Evolutionary conservation across 352 stramenopile species (phyloP).

Genomic region (Globisporangium uncinulatum): DNA sequence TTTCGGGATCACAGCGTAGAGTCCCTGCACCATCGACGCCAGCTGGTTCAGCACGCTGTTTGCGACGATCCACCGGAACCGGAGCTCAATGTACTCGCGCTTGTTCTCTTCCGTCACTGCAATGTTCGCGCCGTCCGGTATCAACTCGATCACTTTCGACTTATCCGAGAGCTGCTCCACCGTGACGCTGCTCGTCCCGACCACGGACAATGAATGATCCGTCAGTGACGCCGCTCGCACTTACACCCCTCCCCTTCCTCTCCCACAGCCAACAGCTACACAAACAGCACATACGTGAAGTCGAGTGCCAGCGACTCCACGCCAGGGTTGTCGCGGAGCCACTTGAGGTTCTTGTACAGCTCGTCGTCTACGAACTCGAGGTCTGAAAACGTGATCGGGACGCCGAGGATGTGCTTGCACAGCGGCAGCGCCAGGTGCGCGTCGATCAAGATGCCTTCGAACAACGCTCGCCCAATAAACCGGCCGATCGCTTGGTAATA

Average conservation of each 20-base stretch:
- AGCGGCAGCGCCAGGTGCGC: conserved; percentile 80
- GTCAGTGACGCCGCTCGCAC: background rate
- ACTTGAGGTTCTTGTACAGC: conserved; percentile 83
- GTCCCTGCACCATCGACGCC: conserved; percentile 92
- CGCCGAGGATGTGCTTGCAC: conserved; percentile 88
- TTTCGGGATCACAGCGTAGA: conserved; percentile 95
- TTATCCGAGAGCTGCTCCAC: conserved; percentile 71
- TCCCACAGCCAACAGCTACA: too few relatives aligned
- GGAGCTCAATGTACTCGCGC: conserved; percentile 94
- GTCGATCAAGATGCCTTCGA: conserved; percentile 85
- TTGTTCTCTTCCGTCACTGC: conserved; percentile 97
- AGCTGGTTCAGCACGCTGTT: conserved; percentile 85
- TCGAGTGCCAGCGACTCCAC: conserved; percentile 77
- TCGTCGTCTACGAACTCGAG: conserved; percentile 89
- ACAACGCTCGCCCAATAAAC: conserved; percentile 83
- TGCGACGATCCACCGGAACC: conserved; percentile 82
- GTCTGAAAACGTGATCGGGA: conserved; percentile 88
- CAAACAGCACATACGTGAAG: conserved; percentile 60
- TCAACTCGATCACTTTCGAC: conserved; percentile 90
- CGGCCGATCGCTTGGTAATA: conserved; percentile 87
- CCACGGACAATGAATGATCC: background rate
- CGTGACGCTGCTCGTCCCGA: conserved; percentile 38
- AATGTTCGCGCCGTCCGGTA: conserved; percentile 93
- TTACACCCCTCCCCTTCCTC: too few relatives aligned
- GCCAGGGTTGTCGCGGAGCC: conserved; percentile 71